Evolutionary conservation across 1,284 basidiomycete species (phyloP).

Genomic region (Naganishia sp.): DNA sequence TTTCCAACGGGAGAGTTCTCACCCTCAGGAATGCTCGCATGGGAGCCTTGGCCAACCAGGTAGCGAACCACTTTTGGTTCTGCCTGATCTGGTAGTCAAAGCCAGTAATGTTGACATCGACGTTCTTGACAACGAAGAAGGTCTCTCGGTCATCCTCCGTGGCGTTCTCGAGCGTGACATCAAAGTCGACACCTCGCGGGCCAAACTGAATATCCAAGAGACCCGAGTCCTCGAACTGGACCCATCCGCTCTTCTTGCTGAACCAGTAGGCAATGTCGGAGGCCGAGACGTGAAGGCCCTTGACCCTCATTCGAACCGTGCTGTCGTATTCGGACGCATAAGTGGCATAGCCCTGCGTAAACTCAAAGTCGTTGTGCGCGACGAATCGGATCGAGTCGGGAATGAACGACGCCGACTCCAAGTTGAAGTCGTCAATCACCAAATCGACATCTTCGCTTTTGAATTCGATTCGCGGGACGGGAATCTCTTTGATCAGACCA

Average conservation of each 20-base stretch:
- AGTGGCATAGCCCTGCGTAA: conserved; percentile 54
- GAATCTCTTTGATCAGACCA: conserved; percentile 55
- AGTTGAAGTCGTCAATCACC: conserved; percentile 54
- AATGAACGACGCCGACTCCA: conserved; percentile 55
- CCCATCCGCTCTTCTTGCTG: conserved; percentile 50
- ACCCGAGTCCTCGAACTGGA: conserved; percentile 55
- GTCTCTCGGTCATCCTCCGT: conserved; percentile 55
- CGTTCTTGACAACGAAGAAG: conserved; percentile 57
- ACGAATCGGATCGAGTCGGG: conserved; percentile 56
- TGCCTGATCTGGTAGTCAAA: conserved; percentile 51
- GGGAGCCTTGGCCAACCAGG: conserved; percentile 49
- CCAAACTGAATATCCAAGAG: conserved; percentile 56
- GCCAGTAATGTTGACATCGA: conserved; percentile 53
- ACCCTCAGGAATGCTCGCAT: conserved; percentile 49
- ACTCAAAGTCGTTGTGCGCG: conserved; percentile 54
- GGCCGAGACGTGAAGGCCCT: conserved; percentile 55
- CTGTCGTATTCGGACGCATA: conserved; percentile 55
- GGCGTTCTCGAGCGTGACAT: conserved; percentile 56
- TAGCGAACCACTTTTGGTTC: conserved; percentile 47
- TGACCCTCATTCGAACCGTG: conserved; percentile 52
- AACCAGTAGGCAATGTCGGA: conserved; percentile 57
- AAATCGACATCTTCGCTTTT: conserved; percentile 53
- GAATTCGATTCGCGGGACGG: conserved; percentile 56
- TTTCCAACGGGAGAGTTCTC: conserved; percentile 17
- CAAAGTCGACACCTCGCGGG: conserved; percentile 53